Base-by-base conservation (phyloP, 2,329 filamentous ascomycete genomes). In the Aspergillus sp. region DNA sequence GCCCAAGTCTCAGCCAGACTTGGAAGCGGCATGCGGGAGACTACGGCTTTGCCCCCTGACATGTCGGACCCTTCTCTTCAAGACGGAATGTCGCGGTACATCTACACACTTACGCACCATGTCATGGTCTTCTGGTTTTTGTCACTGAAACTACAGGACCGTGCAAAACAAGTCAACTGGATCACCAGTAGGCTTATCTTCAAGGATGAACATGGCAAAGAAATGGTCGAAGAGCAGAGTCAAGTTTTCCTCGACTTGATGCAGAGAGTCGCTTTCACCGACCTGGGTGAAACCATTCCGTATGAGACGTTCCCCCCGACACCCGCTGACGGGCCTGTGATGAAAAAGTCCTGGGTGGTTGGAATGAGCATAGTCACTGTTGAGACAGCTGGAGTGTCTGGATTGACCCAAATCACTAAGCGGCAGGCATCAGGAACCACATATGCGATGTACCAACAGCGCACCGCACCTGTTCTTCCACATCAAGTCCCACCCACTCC, bases 81-180 rank as follows among this genome's bases (percentile, higher is more conserved):
- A 7, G 88, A 94, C 55, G 90, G 94, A 59, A 79, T 96, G 46
- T 91, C 92, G 4, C 89, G 94, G 70, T 99, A 99, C 68, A 90
- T 99, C 22, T 94, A 95, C 69, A 89, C 91, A 1, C 77, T 97
- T 48, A 93, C 93, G 8, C 96, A 96, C 67, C 92, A 97, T 68
- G 90, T 96, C 61, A 92, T 99, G 59, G 88, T 91, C 1, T 96
- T 95, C 67, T 99, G 94, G 94, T 99, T 97, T 68, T 80, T 99
- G 60, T 89, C 91, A 1, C 71, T 99, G 61, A 93, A 90, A 65
- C 80, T 96, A 47, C 83, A 87, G 35, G 91, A 96, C 66, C 86
- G 94, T 47, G 83, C 87, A 32, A 89, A 84, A 55, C 87, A 95
- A 59, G 91, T 96, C 47, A 85, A 85, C 24, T 96, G 90, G 89